Evolutionary conservation across 176 grass and related monocot species (phyloP).

Genomic region (Pontederia paniculata): DNA sequence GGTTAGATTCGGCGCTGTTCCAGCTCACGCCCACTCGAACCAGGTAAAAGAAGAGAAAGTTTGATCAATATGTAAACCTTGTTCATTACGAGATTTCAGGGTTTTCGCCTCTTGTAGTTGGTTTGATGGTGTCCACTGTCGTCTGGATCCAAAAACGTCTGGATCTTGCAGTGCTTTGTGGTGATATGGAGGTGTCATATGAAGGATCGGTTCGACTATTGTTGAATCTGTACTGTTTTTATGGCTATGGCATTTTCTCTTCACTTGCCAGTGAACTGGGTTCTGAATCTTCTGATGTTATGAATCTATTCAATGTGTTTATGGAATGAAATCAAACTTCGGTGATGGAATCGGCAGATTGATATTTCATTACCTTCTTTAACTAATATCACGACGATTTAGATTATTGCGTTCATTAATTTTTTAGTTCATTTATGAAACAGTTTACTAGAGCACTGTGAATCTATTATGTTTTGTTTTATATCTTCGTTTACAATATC

Average conservation of each 20-base stretch:
- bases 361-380: not conserved
- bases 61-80: not conserved
- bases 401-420: not conserved
- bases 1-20: conserved; percentile 73
- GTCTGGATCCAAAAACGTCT: too few relatives aligned
- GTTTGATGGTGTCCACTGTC: too few relatives aligned
- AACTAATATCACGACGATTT: too few relatives aligned
- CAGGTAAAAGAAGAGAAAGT: conserved; percentile 25
- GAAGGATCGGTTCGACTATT: too few relatives aligned
- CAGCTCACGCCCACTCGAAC: conserved; percentile 92
- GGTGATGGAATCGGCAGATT: not conserved
- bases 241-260: too few relatives aligned
- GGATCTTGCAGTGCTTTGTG: too few relatives aligned
- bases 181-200: too few relatives aligned
- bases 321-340: not conserved
- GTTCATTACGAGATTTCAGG: not conserved
- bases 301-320: not conserved
- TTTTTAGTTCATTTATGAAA: not conserved
- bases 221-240: not conserved
- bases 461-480: too few relatives aligned
- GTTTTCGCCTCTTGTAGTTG: not conserved
- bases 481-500: too few relatives aligned
- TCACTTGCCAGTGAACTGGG: too few relatives aligned
- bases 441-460: too few relatives aligned
- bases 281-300: not conserved